phyloP scores from a whole-genome alignment of 2,329 filamentous ascomycete species.

The Cadophora sp. region DNA sequence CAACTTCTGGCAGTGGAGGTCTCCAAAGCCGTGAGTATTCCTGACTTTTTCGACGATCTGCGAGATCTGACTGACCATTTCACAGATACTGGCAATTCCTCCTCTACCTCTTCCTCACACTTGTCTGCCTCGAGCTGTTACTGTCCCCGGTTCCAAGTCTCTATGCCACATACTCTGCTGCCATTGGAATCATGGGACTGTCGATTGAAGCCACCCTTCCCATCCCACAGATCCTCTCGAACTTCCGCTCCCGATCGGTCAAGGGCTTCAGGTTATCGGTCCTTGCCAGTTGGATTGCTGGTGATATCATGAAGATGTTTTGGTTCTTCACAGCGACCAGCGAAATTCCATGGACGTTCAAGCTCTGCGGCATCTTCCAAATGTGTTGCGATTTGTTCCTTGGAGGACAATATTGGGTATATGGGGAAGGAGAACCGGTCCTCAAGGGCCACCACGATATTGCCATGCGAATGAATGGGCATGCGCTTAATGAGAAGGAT shows the following conservation, averaged over 20 bases:
- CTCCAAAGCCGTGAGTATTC: slow-evolving; percentile 63
- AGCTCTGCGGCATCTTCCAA: slow-evolving; percentile 83
- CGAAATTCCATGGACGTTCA: slow-evolving; percentile 79
- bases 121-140: slow-evolving; percentile 71
- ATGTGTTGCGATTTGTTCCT: slow-evolving; percentile 77
- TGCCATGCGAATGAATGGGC: slow-evolving; percentile 18
- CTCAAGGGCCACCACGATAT: slow-evolving; percentile 36
- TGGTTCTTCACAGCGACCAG: slow-evolving; percentile 78
- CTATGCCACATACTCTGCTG: slow-evolving; percentile 69
- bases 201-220: slow-evolving; percentile 83
- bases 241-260: slow-evolving; percentile 71
- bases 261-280: slow-evolving; percentile 81
- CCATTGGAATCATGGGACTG: slow-evolving; percentile 78
- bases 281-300: slow-evolving; percentile 77
- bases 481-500: slow-evolving; percentile 40
- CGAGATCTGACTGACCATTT: slow-evolving; percentile 4
- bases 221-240: slow-evolving; percentile 78
- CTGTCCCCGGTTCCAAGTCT: slow-evolving; percentile 62
- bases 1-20: slow-evolving; percentile 84
- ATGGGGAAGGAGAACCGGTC: slow-evolving; percentile 57
- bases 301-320: slow-evolving; percentile 87
- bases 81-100: slow-evolving; percentile 79
- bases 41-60: neutral
- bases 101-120: slow-evolving; percentile 66
- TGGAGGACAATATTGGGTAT: slow-evolving; percentile 76